phyloP scores from a whole-genome alignment of 176 grass and related monocot genomes.

The Dactylis glomerata region DNA sequence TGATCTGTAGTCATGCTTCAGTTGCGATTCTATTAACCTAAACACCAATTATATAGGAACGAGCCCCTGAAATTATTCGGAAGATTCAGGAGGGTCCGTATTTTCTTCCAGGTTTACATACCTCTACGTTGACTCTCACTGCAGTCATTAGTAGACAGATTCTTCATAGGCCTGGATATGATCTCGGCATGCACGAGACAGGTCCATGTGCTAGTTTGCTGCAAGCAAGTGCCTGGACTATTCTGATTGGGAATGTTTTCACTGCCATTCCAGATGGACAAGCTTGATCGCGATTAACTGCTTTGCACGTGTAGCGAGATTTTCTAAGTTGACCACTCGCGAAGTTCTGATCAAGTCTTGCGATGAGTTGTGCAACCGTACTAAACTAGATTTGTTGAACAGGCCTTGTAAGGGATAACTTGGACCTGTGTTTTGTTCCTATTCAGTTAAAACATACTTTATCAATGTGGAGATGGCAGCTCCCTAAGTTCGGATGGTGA shows the following conservation, averaged over 20 bases:
- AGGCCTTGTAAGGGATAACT: not conserved
- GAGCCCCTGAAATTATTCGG: too few species aligned
- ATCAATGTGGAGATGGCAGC: not conserved
- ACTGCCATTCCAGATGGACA: not conserved
- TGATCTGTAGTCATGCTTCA: too few species aligned
- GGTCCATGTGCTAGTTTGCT: conserved; percentile 26
- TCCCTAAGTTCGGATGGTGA: not conserved
- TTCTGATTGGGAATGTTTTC: conserved; percentile 21
- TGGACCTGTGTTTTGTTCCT: not conserved
- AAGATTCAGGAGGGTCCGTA: too few species aligned
- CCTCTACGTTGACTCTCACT: too few species aligned
- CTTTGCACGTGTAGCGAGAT: conserved; percentile 12
- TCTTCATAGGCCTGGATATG: too few species aligned
- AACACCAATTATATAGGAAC: too few species aligned
- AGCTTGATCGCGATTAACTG: not conserved
- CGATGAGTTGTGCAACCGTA: not conserved
- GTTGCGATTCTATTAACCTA: too few species aligned
- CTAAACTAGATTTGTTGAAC: conserved; percentile 39
- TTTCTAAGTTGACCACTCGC: conserved; percentile 16
- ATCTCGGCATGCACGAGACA: not conserved
- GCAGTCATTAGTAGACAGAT: too few species aligned
- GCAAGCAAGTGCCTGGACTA: conserved; percentile 3
- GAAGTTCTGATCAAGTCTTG: not conserved
- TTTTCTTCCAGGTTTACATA: too few species aligned
- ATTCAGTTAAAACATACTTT: not conserved